Conservation (phyloP, 2,329 filamentous ascomycete species). For the Neofusicoccum cordaticola region DNA sequence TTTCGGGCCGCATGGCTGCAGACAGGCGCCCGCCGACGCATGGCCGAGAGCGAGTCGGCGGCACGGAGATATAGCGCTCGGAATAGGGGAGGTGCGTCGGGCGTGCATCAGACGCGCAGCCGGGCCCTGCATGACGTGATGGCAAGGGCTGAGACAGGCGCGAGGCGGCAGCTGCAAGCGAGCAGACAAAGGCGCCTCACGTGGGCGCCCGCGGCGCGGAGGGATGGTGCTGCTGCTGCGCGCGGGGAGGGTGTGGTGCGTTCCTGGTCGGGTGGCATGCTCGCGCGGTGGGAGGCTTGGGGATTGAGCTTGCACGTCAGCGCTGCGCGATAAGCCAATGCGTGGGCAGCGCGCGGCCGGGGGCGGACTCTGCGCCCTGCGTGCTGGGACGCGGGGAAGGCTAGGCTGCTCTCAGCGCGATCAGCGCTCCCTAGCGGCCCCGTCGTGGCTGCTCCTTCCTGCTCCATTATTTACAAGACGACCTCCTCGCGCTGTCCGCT, state of each 20-base stretch:
- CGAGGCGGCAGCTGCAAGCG: background rate
- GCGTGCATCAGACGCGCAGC: background rate
- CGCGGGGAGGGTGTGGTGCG: background rate
- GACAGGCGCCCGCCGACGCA: constrained; percentile 2
- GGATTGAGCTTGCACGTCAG: constrained; percentile 3
- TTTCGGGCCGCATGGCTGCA: background rate
- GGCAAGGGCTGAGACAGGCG: background rate
- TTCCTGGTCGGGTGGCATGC: background rate
- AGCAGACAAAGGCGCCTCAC: constrained; percentile 8
- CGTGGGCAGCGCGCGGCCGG: background rate
- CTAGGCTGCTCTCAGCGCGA: background rate
- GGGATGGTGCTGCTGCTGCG: background rate
- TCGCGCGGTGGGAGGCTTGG: background rate
- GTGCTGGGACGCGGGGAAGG: constrained; percentile 9
- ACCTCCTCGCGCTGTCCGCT: background rate
- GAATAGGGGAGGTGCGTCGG: background rate
- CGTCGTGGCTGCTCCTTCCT: background rate
- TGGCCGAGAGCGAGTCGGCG: background rate
- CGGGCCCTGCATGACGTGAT: constrained; percentile 12
- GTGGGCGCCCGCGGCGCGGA: background rate
- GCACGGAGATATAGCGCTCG: background rate
- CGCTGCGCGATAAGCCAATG: constrained; percentile 11
- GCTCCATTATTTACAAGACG: background rate
- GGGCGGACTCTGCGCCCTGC: background rate
- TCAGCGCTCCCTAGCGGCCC: background rate